Conservation (phyloP, 805 yeast species). For the Candida alai region DNA sequence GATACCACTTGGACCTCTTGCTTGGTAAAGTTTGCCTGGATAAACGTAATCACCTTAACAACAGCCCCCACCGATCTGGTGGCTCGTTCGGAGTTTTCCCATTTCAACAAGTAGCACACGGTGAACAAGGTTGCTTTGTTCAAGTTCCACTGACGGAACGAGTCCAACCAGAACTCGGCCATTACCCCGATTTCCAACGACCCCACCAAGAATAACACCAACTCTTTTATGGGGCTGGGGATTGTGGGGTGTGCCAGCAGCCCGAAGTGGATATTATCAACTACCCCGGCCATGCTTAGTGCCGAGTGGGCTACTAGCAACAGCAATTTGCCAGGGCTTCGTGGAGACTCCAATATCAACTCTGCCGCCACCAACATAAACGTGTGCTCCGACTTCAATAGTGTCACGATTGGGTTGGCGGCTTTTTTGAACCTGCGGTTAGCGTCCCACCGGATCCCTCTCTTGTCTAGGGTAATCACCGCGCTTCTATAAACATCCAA, state of each 20-base stretch:
- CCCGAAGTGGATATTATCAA: not conserved
- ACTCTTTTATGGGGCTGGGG: not conserved
- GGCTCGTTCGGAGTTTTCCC: conserved; percentile 3
- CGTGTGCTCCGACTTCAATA: conserved; percentile 6
- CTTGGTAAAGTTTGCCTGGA: too few species aligned
- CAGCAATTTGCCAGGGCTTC: conserved; percentile 1
- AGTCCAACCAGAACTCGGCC: conserved; percentile 6
- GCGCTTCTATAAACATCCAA: not conserved
- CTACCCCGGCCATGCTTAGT: conserved; percentile 2
- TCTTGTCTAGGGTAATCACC: not conserved
- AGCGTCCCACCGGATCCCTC: not conserved
- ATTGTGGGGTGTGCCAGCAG: not conserved
- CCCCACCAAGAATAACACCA: conserved; percentile 5
- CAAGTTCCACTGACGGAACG: not conserved
- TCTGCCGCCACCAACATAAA: conserved; percentile 5
- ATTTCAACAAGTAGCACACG: conserved; percentile 6
- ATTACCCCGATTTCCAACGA: conserved; percentile 6
- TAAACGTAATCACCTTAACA: too few species aligned
- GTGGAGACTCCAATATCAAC: conserved; percentile 5
- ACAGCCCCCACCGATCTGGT: not conserved
- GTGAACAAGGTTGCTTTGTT: conserved; percentile 5
- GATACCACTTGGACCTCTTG: not conserved
- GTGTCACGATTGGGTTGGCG: not conserved
- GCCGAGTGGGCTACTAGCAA: conserved; percentile 6
- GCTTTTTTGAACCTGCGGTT: conserved; percentile 1